Percentiles rank a stretch among this genome's conserved stretches.
phyloP scores from a whole-genome alignment of 805 yeast species.

The Clavispora asparagi region DNA sequence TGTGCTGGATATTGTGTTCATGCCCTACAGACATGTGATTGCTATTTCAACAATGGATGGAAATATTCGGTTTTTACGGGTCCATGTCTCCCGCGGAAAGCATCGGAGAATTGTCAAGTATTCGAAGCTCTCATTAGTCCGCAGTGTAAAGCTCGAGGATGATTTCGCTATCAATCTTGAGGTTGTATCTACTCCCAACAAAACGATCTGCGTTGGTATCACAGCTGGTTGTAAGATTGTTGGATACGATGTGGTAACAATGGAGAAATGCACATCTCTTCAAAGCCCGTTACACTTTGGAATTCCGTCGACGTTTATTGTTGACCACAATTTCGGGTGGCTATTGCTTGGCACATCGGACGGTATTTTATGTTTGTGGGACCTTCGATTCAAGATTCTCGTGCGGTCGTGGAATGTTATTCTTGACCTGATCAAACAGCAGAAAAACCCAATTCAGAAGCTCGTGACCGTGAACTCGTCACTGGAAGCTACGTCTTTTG shows the following conservation, averaged over 20 bases:
- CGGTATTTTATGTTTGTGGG: conserved; percentile 81
- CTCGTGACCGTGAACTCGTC: conserved; percentile 31
- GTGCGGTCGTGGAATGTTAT: conserved; percentile 61
- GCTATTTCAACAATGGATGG: conserved; percentile 52
- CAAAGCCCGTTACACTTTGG: conserved; percentile 65
- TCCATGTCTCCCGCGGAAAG: conserved; percentile 31
- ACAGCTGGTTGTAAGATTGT: conserved; percentile 52
- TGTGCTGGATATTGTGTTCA: conserved; percentile 45
- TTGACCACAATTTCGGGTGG: conserved; percentile 56
- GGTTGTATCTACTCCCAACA: conserved; percentile 35
- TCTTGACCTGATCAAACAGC: conserved; percentile 18
- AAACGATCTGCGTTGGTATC: conserved; percentile 41
- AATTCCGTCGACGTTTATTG: conserved; percentile 50
- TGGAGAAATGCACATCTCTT: conserved; percentile 39
- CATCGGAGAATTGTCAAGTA: conserved; percentile 26
- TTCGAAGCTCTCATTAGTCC: conserved; percentile 15
- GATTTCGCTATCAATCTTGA: conserved; percentile 43
- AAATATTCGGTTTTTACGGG: conserved; percentile 30
- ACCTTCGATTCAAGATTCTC: conserved; percentile 57
- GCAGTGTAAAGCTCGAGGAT: conserved; percentile 13
- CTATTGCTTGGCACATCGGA: conserved; percentile 66
- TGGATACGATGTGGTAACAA: conserved; percentile 53
- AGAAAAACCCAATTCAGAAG: conserved; percentile 40
- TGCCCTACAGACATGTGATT: conserved; percentile 53
- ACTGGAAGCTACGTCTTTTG: conserved; percentile 18